Percentiles rank a stretch among this genome's conserved stretches.
These are phyloP conservation scores for Pseudotsuga menziesii DNA, from an alignment of 75 land plant genomes.

Conservation along the genomic window DNA sequence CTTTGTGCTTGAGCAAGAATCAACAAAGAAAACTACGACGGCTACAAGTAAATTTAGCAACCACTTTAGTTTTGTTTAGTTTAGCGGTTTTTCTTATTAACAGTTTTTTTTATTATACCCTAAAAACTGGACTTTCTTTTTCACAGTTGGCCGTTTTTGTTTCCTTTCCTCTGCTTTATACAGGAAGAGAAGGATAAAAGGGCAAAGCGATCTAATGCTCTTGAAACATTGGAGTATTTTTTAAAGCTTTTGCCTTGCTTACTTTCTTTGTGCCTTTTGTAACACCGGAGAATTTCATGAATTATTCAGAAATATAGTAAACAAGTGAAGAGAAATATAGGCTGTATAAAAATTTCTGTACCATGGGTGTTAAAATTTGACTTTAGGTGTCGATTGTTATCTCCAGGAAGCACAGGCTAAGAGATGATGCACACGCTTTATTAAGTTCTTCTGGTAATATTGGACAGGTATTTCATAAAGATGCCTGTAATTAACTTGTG, in stretches of 20 bases:
- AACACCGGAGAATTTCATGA: neutral
- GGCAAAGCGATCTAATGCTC: conserved; percentile 29
- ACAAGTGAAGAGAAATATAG: neutral
- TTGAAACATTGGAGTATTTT: conserved; percentile 59
- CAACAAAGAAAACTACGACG: conserved; percentile 62
- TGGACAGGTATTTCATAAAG: conserved; percentile 59
- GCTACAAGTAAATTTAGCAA: conserved; percentile 41
- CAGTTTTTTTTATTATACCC: neutral
- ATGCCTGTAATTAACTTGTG: neutral
- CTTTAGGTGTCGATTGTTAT: conserved; percentile 5
- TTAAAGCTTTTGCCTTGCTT: neutral
- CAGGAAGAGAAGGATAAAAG: conserved; percentile 83
- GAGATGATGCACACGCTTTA: conserved; percentile 45
- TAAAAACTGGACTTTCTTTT: neutral
- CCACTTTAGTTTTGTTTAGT: neutral
- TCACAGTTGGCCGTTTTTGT: neutral
- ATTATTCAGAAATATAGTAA: neutral
- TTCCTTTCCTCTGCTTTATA: conserved; percentile 1
- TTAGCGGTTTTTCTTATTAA: neutral
- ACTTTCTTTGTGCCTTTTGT: neutral
- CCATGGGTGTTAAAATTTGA: neutral
- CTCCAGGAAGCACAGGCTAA: conserved; percentile 63
- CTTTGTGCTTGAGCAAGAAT: conserved; percentile 45
- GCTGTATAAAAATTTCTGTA: neutral
- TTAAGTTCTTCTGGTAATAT: conserved; percentile 60